Evolutionary conservation across 1,139 yeast genomes (phyloP).

Genomic region (Suhomyces chickasaworum): DNA sequence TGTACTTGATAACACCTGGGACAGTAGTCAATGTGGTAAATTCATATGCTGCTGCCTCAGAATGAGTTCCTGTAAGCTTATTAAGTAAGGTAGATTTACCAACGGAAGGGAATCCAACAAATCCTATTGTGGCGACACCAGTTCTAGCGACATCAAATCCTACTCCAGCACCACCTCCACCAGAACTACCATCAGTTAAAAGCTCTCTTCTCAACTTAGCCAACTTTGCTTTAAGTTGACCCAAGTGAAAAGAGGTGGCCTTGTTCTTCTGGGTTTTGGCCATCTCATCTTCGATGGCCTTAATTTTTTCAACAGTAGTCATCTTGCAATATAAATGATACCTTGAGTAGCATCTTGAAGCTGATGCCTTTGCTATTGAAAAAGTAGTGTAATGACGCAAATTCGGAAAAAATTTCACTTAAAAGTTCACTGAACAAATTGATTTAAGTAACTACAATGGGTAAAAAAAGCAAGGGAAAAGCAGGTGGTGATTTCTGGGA

Average conservation of each 20-base stretch:
- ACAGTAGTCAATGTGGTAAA: slow-evolving; percentile 97
- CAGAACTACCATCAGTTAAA: slow-evolving; percentile 71
- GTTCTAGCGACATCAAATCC: slow-evolving; percentile 98
- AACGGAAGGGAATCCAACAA: slow-evolving; percentile 98
- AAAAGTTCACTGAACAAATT: neutral
- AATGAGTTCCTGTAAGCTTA: slow-evolving; percentile 90
- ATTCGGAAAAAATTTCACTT: slow-evolving; percentile 19
- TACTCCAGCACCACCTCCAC: slow-evolving; percentile 85
- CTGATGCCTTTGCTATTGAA: slow-evolving; percentile 12
- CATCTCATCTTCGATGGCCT: slow-evolving; percentile 94
- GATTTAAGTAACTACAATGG: slow-evolving; percentile 30
- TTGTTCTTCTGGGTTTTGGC: slow-evolving; percentile 94
- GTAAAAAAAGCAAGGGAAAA: slow-evolving; percentile 49
- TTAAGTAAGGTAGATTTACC: slow-evolving; percentile 89
- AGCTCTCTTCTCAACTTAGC: slow-evolving; percentile 94
- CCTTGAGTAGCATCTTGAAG: neutral
- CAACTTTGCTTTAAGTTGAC: slow-evolving; percentile 92
- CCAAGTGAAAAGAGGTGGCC: slow-evolving; percentile 94
- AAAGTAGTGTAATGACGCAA: slow-evolving; percentile 13
- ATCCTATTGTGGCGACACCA: slow-evolving; percentile 96
- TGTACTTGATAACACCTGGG: slow-evolving; percentile 92
- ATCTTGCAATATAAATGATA: slow-evolving; percentile 38
- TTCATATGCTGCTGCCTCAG: slow-evolving; percentile 96
- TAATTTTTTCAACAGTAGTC: slow-evolving; percentile 87
- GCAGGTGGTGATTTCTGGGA: slow-evolving; percentile 79